Percentiles rank a stretch among this genome's conserved stretches.
Evolutionary conservation across 148 eudicot genomes (phyloP).

Genomic region (Nepenthes mirabilis): DNA sequence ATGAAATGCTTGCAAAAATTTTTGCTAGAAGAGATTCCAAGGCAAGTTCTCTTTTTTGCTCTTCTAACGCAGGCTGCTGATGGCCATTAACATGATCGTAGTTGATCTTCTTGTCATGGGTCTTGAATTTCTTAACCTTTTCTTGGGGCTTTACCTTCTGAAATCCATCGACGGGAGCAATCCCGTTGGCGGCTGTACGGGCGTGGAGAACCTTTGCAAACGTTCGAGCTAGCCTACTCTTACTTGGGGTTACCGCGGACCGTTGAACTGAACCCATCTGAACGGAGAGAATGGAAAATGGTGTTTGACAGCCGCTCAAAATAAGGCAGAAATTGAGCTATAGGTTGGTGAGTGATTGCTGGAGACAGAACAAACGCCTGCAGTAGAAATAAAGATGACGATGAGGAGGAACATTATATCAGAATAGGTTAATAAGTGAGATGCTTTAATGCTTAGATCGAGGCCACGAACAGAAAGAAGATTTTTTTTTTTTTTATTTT

Average conservation of each 20-base stretch:
- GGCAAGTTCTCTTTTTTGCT: slow-evolving; percentile 18
- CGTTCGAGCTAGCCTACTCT: slow-evolving; percentile 62
- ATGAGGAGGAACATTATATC: no score
- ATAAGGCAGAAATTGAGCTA: no score
- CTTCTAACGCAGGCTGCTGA: slow-evolving; percentile 29
- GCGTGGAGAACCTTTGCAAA: slow-evolving; percentile 61
- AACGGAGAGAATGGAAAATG: not conserved
- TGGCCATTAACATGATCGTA: slow-evolving; percentile 15
- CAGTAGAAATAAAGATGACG: no score
- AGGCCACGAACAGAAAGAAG: no score
- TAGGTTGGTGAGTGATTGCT: no score
- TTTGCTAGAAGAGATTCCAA: slow-evolving; percentile 67
- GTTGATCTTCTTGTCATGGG: slow-evolving; percentile 13
- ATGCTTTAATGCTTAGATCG: no score
- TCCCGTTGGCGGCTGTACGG: slow-evolving; percentile 33
- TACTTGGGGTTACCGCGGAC: slow-evolving; percentile 34
- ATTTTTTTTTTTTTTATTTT: no score
- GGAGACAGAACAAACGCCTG: no score
- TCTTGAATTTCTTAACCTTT: slow-evolving; percentile 16
- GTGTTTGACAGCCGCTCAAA: no score
- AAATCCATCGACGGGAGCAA: slow-evolving; percentile 35
- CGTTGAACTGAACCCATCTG: slow-evolving; percentile 62
- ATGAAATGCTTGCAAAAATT: slow-evolving; percentile 62
- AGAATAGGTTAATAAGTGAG: no score
- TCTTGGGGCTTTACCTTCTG: slow-evolving; percentile 30